Base-by-base conservation (phyloP, 495 filamentous ascomycete species). In the Filosporella fistucella region DNA sequence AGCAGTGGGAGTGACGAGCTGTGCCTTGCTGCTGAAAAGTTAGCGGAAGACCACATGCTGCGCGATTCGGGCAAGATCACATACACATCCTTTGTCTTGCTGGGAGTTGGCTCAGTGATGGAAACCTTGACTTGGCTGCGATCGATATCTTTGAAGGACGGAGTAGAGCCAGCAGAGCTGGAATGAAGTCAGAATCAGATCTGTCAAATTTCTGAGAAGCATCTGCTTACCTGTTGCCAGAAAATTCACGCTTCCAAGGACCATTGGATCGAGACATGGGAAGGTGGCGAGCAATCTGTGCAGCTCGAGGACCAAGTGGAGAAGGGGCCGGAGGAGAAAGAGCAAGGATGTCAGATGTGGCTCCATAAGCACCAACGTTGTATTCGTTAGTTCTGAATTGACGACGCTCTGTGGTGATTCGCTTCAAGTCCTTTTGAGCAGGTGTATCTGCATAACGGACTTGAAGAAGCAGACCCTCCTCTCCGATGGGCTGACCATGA, bases 401-500 rank as follows among this genome's bases (percentile, higher is more conserved):
- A 45, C 93, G 88, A 52, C 88, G 87, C 65, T 91, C 86, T 21
- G 90, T 89, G 17, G 90, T 96, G 59, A 93, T 84, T 29, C 89
- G 84, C 74, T 99, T 99, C 42, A 99, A 77, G 58, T 88, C 74
- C 73, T 97, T 99, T 67, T 99, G 93, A 44, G 88, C 86, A 30
- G 90, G 86, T 23, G 94, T 97, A 63, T 99, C 93, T 42, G 93
- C 91, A 63, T 93, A 97, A 42, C 93, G 91, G 56, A 99, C 85
- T 66, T 96, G 88, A 61, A 99, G 78, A 45, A 86, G 77, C 28
- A 89, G 77, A 24, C 77, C 77, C 56, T 91, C 83, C 32, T 84
- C 80, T 42, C 81, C 83, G 55, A 85, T 75, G 39, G 74, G 76
- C 52, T 82, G 69, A 39, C 86, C 87, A 67, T 95, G 85, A 67